phyloP scores from a whole-genome alignment of 169 alveolate species.

The Eimeria zaria region DNA sequence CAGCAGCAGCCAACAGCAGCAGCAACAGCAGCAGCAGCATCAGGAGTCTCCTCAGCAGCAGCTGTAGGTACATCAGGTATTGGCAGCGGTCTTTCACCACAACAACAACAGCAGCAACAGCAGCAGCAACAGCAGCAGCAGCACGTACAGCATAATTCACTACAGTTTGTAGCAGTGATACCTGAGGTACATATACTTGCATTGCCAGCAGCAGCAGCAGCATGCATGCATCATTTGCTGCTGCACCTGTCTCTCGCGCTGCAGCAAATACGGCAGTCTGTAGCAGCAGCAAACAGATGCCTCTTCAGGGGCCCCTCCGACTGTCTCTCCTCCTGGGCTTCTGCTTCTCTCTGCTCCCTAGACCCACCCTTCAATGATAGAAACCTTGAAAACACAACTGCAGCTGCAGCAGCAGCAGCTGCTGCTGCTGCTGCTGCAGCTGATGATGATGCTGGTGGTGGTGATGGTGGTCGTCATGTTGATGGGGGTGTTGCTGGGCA shows the following conservation, averaged over 20 bases:
- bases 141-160: conserved; percentile 3
- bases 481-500: no score
- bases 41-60: conserved; percentile 20
- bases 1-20: conserved; percentile 50
- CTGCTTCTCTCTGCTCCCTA: conserved; percentile 10
- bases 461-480: no score
- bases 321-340: background rate
- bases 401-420: conserved; percentile 47
- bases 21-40: conserved; percentile 32
- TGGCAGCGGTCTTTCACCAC: background rate
- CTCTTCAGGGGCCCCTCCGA: background rate
- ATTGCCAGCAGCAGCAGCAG: conserved; percentile 60
- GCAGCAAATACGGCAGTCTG: background rate
- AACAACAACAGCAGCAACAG: conserved; percentile 24
- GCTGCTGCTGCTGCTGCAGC: no score
- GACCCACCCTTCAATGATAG: background rate
- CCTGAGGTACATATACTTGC: conserved; percentile 43
- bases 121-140: conserved; percentile 40
- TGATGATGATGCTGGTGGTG: no score
- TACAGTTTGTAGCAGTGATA: conserved; percentile 32
- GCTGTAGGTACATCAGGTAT: background rate
- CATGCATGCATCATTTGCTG: background rate
- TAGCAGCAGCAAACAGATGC: background rate
- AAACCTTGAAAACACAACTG: background rate
- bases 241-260: background rate